Evolutionary conservation across 2,329 filamentous ascomycete genomes (phyloP).

Genomic region (Colletotrichum theobromicola): DNA sequence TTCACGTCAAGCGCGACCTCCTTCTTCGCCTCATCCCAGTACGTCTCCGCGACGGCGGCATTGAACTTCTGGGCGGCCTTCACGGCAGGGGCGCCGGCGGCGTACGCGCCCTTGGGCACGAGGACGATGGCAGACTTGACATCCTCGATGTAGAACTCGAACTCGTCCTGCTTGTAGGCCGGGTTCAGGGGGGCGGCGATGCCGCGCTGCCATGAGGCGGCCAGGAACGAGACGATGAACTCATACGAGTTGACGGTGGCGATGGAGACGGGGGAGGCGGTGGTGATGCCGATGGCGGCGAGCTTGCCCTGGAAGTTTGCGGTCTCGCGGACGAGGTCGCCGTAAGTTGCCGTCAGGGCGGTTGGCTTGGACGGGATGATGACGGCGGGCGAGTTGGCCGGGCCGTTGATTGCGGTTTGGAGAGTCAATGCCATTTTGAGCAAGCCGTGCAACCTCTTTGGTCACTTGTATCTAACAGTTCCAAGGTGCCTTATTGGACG

Average conservation of each 20-base stretch:
- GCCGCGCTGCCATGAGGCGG: constrained; percentile 82
- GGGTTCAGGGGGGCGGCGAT: constrained; percentile 89
- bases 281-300: constrained; percentile 73
- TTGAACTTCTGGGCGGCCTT: constrained; percentile 79
- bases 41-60: constrained; percentile 86
- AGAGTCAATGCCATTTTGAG: constrained; percentile 48
- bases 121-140: constrained; percentile 80
- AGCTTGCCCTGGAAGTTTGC: constrained; percentile 78
- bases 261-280: constrained; percentile 78
- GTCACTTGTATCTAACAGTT: background rate
- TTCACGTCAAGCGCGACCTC: constrained; percentile 82
- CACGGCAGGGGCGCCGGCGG: constrained; percentile 72
- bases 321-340: constrained; percentile 69
- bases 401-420: constrained; percentile 54
- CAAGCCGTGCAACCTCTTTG: background rate
- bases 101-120: constrained; percentile 74
- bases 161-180: constrained; percentile 87
- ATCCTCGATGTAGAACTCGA: constrained; percentile 92
- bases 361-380: constrained; percentile 72
- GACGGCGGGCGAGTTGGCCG: constrained; percentile 60
- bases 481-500: background rate
- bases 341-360: constrained; percentile 72
- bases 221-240: constrained; percentile 86
- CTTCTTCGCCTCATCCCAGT: constrained; percentile 69
- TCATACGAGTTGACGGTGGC: constrained; percentile 85